These are phyloP conservation scores for Brachypodium distachyon DNA, from an alignment of 202 grass and related monocot genomes.

Conservation along the genomic window DNA sequence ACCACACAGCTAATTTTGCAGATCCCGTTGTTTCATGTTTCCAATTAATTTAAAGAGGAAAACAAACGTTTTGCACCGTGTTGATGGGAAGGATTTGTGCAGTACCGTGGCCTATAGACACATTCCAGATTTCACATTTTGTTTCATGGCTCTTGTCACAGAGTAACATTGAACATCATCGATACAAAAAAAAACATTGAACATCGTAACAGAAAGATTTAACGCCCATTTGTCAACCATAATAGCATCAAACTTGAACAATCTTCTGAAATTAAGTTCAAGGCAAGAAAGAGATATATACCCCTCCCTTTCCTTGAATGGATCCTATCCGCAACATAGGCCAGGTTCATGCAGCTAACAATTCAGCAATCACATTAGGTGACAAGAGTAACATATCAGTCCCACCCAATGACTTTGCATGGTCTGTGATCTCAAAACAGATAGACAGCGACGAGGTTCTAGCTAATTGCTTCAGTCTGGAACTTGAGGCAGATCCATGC, in stretches of 20 bases:
- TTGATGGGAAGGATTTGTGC: too few species aligned
- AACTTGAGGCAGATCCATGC: conserved; percentile 84
- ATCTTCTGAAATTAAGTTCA: neutral
- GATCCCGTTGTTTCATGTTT: too few species aligned
- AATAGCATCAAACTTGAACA: neutral
- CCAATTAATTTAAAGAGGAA: too few species aligned
- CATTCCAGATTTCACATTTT: too few species aligned
- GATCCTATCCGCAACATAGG: neutral
- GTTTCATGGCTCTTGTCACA: too few species aligned
- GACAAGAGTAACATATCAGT: neutral
- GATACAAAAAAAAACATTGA: too few species aligned
- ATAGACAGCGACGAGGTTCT: neutral
- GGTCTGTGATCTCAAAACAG: too few species aligned
- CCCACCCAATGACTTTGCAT: neutral
- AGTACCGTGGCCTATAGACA: too few species aligned
- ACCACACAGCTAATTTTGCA: too few species aligned
- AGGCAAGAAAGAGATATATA: neutral
- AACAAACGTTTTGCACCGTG: too few species aligned
- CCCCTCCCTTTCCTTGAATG: neutral
- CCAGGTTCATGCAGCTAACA: neutral
- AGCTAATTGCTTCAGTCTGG: conserved; percentile 45
- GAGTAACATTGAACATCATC: neutral
- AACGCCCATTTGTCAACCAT: neutral
- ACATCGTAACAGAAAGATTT: neutral
- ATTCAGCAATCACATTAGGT: neutral